phyloP scores from a whole-genome alignment of 805 yeast genomes.

The Metschnikowia dekortorum region DNA sequence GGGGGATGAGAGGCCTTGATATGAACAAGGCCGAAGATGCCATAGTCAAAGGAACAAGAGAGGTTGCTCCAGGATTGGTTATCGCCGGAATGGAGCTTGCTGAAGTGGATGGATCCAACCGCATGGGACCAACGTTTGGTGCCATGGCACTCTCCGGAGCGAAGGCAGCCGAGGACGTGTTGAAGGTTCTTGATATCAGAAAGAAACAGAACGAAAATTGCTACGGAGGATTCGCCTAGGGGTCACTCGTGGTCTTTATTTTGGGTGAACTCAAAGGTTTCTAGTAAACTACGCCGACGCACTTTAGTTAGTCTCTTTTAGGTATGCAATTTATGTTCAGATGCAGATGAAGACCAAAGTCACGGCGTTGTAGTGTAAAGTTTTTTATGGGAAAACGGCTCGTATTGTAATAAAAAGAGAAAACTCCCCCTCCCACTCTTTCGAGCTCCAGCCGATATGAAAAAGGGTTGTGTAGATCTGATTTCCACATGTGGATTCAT shows the following conservation, averaged over 20 bases:
- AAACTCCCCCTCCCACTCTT: no score
- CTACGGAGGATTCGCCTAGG: slow-evolving; percentile 12
- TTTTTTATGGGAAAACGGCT: no score
- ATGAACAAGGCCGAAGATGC: slow-evolving; percentile 77
- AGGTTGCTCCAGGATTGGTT: slow-evolving; percentile 60
- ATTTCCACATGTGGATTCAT: no score
- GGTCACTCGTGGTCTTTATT: not conserved
- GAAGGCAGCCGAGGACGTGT: slow-evolving; percentile 63
- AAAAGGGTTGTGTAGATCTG: no score
- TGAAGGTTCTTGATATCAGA: slow-evolving; percentile 34
- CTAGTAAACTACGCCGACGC: no score
- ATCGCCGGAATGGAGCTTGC: slow-evolving; percentile 78
- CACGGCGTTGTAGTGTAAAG: no score
- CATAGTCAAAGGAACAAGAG: slow-evolving; percentile 65
- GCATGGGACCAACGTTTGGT: slow-evolving; percentile 85
- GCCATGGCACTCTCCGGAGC: slow-evolving; percentile 79
- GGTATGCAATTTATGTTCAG: no score
- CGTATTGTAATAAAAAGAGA: no score
- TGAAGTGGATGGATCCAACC: slow-evolving; percentile 70
- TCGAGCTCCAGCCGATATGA: no score
- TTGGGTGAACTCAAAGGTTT: no score
- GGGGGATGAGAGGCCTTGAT: slow-evolving; percentile 74
- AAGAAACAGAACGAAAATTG: slow-evolving; percentile 29
- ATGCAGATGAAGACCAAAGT: no score
- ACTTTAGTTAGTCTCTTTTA: no score